phyloP scores from a whole-genome alignment of 2,329 filamentous ascomycete genomes.

The Teratosphaeria nubilosa region DNA sequence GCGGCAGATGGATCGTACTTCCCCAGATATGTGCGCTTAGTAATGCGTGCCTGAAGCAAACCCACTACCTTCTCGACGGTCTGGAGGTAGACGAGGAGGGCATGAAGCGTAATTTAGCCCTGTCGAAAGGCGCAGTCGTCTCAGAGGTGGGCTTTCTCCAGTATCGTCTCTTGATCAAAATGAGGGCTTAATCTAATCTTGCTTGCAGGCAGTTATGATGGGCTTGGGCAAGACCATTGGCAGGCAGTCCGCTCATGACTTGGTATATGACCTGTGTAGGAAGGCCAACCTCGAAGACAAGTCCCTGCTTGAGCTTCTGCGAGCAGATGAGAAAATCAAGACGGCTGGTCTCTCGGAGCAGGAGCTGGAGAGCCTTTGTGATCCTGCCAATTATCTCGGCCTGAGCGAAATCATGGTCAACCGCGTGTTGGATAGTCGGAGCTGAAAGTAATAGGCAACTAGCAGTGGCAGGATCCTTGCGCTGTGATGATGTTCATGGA shows the following conservation, averaged over 20 bases:
- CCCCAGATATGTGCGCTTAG: constrained; percentile 21
- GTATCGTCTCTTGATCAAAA: not conserved
- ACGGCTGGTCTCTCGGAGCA: constrained; percentile 6
- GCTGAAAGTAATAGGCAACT: not conserved
- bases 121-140: constrained; percentile 26
- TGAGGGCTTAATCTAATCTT: not conserved
- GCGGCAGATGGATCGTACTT: constrained; percentile 17
- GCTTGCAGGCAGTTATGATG: constrained; percentile 27
- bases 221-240: constrained; percentile 26
- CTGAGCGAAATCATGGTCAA: constrained; percentile 14
- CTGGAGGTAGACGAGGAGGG: constrained; percentile 18
- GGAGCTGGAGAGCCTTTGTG: constrained; percentile 14
- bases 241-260: constrained; percentile 25
- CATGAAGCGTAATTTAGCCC: constrained; percentile 22
- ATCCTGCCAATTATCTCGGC: constrained; percentile 15
- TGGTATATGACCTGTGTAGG: constrained; percentile 27
- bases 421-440: constrained; percentile 2
- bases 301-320: constrained; percentile 11
- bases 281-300: constrained; percentile 14
- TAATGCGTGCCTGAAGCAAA: constrained; percentile 17
- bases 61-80: constrained; percentile 16
- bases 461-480: too few relatives aligned
- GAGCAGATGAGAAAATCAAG: constrained; percentile 9
- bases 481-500: too few relatives aligned
- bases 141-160: constrained; percentile 19